Evolutionary conservation across 768 basidiomycete genomes (phyloP).

Genomic region (Agrocybe chaxingu): DNA sequence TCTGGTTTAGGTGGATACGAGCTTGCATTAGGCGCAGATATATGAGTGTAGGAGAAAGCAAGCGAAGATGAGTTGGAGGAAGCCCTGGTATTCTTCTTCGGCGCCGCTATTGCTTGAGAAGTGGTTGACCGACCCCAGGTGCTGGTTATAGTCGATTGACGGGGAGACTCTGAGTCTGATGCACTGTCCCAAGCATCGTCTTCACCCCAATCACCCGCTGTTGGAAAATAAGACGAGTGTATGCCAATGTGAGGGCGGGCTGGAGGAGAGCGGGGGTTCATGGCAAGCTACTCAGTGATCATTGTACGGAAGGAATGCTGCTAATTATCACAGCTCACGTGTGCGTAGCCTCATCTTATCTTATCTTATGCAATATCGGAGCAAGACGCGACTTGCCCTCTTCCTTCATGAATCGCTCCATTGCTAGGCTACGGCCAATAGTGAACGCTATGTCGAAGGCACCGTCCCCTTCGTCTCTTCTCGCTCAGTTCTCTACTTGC

Average conservation of each 20-base stretch:
- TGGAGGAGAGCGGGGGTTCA: conserved; percentile 65
- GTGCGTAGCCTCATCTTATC: conserved; percentile 6
- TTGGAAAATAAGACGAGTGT: conserved; percentile 45
- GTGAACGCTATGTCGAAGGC: conserved; percentile 13
- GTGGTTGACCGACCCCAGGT: conserved; percentile 38
- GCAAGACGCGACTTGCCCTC: not conserved
- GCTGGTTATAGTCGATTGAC: conserved; percentile 47
- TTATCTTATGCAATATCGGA: conserved; percentile 18
- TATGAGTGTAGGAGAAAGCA: conserved; percentile 79
- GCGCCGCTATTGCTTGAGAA: conserved; percentile 34
- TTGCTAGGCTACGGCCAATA: conserved; percentile 13
- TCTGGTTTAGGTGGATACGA: conserved; percentile 67
- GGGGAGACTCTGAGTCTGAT: conserved; percentile 74
- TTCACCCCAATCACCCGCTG: conserved; percentile 66
- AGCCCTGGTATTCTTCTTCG: conserved; percentile 52
- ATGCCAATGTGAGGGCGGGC: conserved; percentile 71
- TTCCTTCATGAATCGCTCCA: conserved; percentile 12
- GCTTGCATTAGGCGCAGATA: conserved; percentile 68
- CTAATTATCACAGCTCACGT: not conserved
- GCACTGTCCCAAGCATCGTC: conserved; percentile 86
- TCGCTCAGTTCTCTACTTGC: conserved; percentile 59
- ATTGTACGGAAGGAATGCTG: conserved; percentile 3
- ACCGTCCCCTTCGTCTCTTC: conserved; percentile 13
- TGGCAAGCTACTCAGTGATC: conserved; percentile 16
- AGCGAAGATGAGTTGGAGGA: conserved; percentile 54